A percentile compares a stretch with the other conserved stretches of the same genome.
Evolutionary conservation across 139 green algal species (phyloP).

Genomic region (Micromonas pusilla): DNA sequence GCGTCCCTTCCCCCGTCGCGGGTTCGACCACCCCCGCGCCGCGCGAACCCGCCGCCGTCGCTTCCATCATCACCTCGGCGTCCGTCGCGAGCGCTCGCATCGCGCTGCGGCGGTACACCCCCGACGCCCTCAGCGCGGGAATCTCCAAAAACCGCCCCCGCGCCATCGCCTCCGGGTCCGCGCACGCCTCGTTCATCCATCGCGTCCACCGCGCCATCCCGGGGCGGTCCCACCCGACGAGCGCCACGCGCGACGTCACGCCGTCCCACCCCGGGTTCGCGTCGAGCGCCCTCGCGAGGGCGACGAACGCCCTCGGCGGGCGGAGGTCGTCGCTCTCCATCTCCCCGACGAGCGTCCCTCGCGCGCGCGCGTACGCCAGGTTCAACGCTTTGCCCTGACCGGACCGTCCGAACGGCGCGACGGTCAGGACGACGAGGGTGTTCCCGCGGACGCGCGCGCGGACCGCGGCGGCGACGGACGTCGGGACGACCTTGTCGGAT

Average conservation of each 20-base stretch:
- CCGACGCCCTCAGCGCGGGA: constrained; percentile 23
- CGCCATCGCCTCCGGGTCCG: constrained; percentile 7
- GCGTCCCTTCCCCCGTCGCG: no score
- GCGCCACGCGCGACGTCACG: not conserved
- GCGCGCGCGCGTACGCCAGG: not conserved
- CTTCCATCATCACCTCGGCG: no score
- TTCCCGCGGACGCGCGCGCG: not conserved
- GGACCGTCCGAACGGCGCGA: constrained; percentile 1
- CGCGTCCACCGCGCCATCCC: constrained; percentile 28
- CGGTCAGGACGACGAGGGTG: not conserved
- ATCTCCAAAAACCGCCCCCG: constrained; percentile 29
- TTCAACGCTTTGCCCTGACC: constrained; percentile 33
- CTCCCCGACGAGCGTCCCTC: constrained; percentile 19
- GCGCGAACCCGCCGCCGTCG: no score
- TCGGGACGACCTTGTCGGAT: not conserved
- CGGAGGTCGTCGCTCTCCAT: constrained; percentile 34
- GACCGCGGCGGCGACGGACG: not conserved
- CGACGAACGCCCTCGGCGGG: constrained; percentile 19
- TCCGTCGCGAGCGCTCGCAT: no score
- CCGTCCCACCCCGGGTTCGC: constrained; percentile 10
- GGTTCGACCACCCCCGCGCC: no score
- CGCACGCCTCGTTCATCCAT: constrained; percentile 25
- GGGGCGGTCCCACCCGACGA: constrained; percentile 14
- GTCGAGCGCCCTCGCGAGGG: not conserved
- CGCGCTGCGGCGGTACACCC: not conserved